Evolutionary conservation across 805 yeast genomes (phyloP), one percentile per base, ranked within the genome.

Genomic region (Kluyveromyces wickerhamii): DNA sequence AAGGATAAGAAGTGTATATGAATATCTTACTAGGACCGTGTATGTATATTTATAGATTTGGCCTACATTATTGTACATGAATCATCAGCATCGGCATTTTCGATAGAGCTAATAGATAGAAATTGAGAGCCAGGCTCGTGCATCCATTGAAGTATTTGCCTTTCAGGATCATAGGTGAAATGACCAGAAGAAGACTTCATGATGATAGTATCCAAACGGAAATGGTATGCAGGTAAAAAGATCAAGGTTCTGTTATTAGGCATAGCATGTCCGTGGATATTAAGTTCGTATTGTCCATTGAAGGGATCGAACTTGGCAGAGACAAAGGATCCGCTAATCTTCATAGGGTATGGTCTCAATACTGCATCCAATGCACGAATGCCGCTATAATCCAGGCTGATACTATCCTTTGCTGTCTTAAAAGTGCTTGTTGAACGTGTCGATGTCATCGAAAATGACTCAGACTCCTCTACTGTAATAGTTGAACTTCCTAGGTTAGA

Each of bases 191-290:
- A 65, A 10, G 75, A 61, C 12, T 60, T 62, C 6, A 83, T 66
- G 11, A 66, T 68, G 9, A 67, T 36, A 39, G 63, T 67, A 37
- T 65, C 74, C 30, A 56, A 51, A 30, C 60, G 75, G 65, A 71
- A 87, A 53, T 88, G 95, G 66, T 76, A 69, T 17, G 64, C 65
- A 0, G 96, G 96, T 18, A 86, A 48, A 48, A 66, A 82, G 2
- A 88, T 70, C 30, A 70, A 56, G 0, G 89, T 78, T 2, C 86
- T 77, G 3, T 48, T 42, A 2, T 30, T 32, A 13, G 47, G 20
- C 14, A 36, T 35, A 4, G 37, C 25, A 15, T 38, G 27, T 2
- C 62, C 64, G 9, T 45, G 38, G 9, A 87, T 52, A 8, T 67
- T 65, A 37, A 85, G 54, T 0, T 53, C 50, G 51, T 74, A 85